Evolutionary conservation across 139 green algal species (phyloP), one percentile per base, ranked within the genome.

Genomic region (Chlamydomonas sp.): DNA sequence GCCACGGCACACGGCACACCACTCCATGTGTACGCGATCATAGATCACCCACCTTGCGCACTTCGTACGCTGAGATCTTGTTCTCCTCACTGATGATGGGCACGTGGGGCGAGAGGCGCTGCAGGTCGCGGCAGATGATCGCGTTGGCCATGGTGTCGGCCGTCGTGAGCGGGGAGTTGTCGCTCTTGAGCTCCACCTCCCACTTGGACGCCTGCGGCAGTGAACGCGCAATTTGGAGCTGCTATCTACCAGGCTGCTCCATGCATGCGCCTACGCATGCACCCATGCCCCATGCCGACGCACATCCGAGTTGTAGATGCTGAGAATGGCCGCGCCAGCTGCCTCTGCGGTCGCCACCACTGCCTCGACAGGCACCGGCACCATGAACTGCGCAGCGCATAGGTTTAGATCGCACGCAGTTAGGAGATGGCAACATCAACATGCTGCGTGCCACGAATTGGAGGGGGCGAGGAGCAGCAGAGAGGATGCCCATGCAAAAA

Each of bases 11-110:
- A 28, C 43, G 43, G 13, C 13, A 54, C 13, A 16, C 43, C 43
- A 54, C 16, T 26, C 16, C 43, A 54, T 26, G 13, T 54, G 13
- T 16, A 54, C 16, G 13, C 16, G 13, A 54, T 43, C 31, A 47
- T 78, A 16, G 20, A 35, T 16, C 13, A 59, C 67, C 6, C 60
- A 85, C 84, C 79, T 91, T 84, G 48, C 89, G 76, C 1, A 87
- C 80, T 0, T 81, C 73, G 59, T 88, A 87, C 2, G 81, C 49
- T 49, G 84, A 61, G 48, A 83, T 58, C 35, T 79, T 80, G 57
- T 88, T 94, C 70, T 96, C 90, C 75, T 96, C 90, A 22, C 80
- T 90, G 5, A 95, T 80, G 68, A 96, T 95, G 35, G 90, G 90
- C 22, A 96, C 80, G 79, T 95, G 88, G 0, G 90, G 90, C 0